A percentile compares a stretch with the other conserved stretches of the same genome.
These are phyloP conservation scores for Eugenia klotzschiana DNA, from an alignment of 441 rosid species.

Conservation along the genomic window DNA sequence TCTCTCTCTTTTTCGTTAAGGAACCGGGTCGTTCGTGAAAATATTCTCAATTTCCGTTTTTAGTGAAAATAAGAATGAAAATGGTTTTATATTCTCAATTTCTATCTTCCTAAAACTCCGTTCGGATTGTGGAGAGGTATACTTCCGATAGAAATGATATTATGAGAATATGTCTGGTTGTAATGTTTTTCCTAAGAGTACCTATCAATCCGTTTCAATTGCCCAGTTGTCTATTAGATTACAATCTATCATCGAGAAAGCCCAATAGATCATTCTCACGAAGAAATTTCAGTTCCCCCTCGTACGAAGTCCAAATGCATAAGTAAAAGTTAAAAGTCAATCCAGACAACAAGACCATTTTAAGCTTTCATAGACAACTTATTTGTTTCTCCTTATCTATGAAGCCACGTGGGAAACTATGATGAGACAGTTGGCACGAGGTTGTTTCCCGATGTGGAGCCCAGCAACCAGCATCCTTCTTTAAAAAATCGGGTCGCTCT, in stretches of 20 bases:
- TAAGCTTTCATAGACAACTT: no score
- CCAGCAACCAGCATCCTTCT: no score
- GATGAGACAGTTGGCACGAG: no score
- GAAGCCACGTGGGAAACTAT: no score
- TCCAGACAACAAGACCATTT: no score
- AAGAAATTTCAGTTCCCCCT: not conserved
- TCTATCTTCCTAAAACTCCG: not conserved
- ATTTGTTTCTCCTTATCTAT: no score
- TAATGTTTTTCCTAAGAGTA: not conserved
- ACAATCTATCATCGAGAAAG: no score
- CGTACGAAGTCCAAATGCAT: no score
- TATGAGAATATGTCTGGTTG: accelerated
- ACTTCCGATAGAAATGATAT: accelerated
- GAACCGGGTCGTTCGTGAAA: accelerated
- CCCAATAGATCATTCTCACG: not conserved
- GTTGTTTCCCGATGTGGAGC: no score
- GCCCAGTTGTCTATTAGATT: no score
- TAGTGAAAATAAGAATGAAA: not conserved
- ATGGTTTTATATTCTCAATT: not conserved
- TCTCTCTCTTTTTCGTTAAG: not conserved
- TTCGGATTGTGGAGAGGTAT: accelerated
- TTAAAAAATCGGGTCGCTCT: no score
- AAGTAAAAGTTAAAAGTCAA: no score
- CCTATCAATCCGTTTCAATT: not conserved
- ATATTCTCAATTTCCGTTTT: not conserved